Conservation (phyloP, 2,329 filamentous ascomycete genomes). For the Sclerotinia minor region DNA sequence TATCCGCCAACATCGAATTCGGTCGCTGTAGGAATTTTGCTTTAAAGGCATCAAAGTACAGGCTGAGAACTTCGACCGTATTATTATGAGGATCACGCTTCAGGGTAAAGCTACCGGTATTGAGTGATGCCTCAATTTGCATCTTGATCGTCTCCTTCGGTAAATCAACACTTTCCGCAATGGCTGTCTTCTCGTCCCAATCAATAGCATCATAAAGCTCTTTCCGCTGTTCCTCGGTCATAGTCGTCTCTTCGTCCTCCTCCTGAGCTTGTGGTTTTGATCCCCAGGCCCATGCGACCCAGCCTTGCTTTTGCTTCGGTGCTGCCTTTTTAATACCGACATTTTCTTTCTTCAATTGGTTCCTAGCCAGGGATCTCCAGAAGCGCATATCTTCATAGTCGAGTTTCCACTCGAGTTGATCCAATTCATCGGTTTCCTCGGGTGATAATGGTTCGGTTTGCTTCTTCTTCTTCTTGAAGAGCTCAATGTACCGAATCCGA, state of each 20-base stretch:
- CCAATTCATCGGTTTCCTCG: slow-evolving; percentile 71
- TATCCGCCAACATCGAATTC: slow-evolving; percentile 83
- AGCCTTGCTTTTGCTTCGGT: slow-evolving; percentile 71
- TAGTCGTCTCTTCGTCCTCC: slow-evolving; percentile 75
- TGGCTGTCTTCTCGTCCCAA: slow-evolving; percentile 92
- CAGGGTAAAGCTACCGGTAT: slow-evolving; percentile 93
- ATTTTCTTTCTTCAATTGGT: slow-evolving; percentile 93
- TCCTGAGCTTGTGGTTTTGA: slow-evolving; percentile 61
- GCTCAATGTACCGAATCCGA: slow-evolving; percentile 80
- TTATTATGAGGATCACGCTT: slow-evolving; percentile 81
- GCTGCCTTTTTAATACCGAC: slow-evolving; percentile 76
- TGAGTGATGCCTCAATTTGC: slow-evolving; percentile 88
- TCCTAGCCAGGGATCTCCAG: slow-evolving; percentile 91
- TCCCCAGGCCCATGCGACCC: slow-evolving; percentile 92
- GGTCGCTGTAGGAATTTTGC: slow-evolving; percentile 87
- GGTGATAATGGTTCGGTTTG: slow-evolving; percentile 66
- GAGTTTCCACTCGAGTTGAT: slow-evolving; percentile 80
- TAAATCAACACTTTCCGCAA: slow-evolving; percentile 83
- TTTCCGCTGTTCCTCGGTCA: slow-evolving; percentile 93
- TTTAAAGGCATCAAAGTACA: slow-evolving; percentile 93
- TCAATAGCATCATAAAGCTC: slow-evolving; percentile 97
- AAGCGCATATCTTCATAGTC: slow-evolving; percentile 95
- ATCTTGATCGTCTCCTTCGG: slow-evolving; percentile 91
- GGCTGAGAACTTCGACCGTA: slow-evolving; percentile 76
- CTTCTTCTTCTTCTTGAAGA: slow-evolving; percentile 89